Percentiles rank a stretch among this genome's conserved stretches.
Evolutionary conservation across 164 flowering plant species (phyloP).

Genomic region (Malania oleifera): DNA sequence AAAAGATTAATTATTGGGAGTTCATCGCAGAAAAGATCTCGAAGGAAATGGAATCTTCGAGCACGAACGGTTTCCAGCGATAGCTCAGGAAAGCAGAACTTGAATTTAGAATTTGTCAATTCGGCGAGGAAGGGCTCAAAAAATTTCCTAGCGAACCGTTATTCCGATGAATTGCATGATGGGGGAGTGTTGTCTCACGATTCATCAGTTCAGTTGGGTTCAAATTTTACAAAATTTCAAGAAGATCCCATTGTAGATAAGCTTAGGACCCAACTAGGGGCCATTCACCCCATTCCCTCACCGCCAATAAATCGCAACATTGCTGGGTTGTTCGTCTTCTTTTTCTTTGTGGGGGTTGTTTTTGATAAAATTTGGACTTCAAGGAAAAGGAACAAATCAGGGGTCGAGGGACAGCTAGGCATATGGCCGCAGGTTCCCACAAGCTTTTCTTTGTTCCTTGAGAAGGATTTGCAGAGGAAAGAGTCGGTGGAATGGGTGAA

Average conservation of each 20-base stretch:
- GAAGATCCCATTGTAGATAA: slow-evolving; percentile 88
- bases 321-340: slow-evolving; percentile 70
- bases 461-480: slow-evolving; percentile 89
- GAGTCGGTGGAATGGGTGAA: slow-evolving; percentile 99
- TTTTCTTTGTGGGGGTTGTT: slow-evolving; percentile 87
- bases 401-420: slow-evolving; percentile 29
- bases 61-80: slow-evolving; percentile 23
- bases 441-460: slow-evolving; percentile 69
- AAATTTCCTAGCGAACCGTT: slow-evolving; percentile 30
- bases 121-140: slow-evolving; percentile 33
- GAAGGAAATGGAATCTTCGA: slow-evolving; percentile 15
- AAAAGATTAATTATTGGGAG: neutral
- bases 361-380: slow-evolving; percentile 91
- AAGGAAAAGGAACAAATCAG: slow-evolving; percentile 41
- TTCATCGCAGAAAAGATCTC: neutral
- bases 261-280: slow-evolving; percentile 86
- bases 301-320: slow-evolving; percentile 66
- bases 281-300: slow-evolving; percentile 84
- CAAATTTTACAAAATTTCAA: slow-evolving; percentile 50
- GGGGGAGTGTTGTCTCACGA: slow-evolving; percentile 25
- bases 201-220: slow-evolving; percentile 29
- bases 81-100: slow-evolving; percentile 14
- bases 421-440: slow-evolving; percentile 79
- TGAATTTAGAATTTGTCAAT: slow-evolving; percentile 23
- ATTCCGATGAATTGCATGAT: slow-evolving; percentile 39